A percentile compares a stretch with the other conserved stretches of the same genome.
These are phyloP conservation scores for Russula compacta DNA, from an alignment of 768 basidiomycete species.

Conservation along the genomic window DNA sequence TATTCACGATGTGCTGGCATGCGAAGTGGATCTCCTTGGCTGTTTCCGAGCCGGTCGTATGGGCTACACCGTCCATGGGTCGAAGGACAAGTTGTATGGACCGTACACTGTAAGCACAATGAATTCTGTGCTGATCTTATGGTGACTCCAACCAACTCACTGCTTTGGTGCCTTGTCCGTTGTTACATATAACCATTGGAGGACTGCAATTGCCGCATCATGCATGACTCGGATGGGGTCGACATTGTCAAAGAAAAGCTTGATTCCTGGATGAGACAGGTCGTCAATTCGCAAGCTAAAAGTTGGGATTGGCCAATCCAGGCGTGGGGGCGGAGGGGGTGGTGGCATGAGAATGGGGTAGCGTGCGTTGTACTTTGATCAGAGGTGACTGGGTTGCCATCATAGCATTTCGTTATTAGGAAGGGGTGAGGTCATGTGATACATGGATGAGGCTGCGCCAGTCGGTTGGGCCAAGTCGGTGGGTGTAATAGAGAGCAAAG, in stretches of 20 bases:
- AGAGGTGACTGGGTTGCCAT: not conserved
- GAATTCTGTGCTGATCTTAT: not conserved
- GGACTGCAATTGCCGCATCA: constrained; percentile 24
- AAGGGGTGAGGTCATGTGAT: constrained; percentile 1
- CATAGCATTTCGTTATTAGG: not conserved
- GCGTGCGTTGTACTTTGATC: not conserved
- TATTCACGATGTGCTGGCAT: constrained; percentile 48
- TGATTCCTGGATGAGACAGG: constrained; percentile 43
- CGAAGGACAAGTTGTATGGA: constrained; percentile 49
- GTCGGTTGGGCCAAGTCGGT: not conserved
- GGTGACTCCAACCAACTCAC: constrained; percentile 6
- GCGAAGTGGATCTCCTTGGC: constrained; percentile 73
- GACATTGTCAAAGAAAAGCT: constrained; percentile 43
- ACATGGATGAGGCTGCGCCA: not conserved
- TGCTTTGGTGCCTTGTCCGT: constrained; percentile 15
- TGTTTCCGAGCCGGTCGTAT: constrained; percentile 45
- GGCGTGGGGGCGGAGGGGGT: constrained; percentile 16
- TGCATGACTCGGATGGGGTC: constrained; percentile 32
- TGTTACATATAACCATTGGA: constrained; percentile 15
- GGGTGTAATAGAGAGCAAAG: not conserved
- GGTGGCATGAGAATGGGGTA: not conserved
- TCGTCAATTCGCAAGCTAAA: constrained; percentile 47
- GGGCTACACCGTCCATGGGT: constrained; percentile 61
- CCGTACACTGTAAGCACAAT: constrained; percentile 22
- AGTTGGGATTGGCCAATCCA: constrained; percentile 42